Evolutionary conservation across 2,329 filamentous ascomycete species (phyloP), one percentile per base, ranked within the genome.

Genomic region (Phialophora tarda): DNA sequence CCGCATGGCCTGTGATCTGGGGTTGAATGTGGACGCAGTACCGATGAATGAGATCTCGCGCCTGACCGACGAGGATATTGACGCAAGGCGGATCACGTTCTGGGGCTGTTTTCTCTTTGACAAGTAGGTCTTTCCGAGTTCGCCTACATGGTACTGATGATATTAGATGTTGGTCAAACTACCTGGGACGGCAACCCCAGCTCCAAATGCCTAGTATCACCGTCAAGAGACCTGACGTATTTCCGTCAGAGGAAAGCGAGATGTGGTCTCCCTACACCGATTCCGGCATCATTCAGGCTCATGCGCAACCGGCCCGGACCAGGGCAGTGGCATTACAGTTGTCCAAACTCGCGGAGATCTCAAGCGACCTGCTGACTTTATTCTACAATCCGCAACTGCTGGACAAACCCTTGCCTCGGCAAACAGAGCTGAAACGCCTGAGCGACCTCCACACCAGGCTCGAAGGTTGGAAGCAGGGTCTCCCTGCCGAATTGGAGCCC

Each of bases 81-180:
- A 99, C 78, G 93, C 93, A 2, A 85, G 95, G 47, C 86, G 91
- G 61, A 89, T 98, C 50, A 98, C 95, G 0, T 98, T 97, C 75
- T 98, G 95, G 95, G 95, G 95, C 6, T 97, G 93, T 77, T 98
- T 95, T 78, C 80, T 97, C n/a, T 96, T 98, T 77, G 95, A 99
- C 81, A 98, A 97, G 84, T 87, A 74, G 69, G 82, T 41, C 38
- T 24, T 48, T 57, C 17, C 34, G n/a, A 30, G 38, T 17, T 23
- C 51, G 51, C 58, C 53, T 51, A 56, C 41, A 38, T 23, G 50
- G 55, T 51, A 56, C 32, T 30, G 51, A 60, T 14, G 63, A 72
- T 73, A 70, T 34, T 62, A 86, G 85, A 73, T 96, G 92, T 77
- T 98, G 94, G 93, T 97, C 93, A 58, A 98, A 97, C 77, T 98